Conservation (phyloP, 331 rosid species). For the Erythrophleum ivorense region DNA sequence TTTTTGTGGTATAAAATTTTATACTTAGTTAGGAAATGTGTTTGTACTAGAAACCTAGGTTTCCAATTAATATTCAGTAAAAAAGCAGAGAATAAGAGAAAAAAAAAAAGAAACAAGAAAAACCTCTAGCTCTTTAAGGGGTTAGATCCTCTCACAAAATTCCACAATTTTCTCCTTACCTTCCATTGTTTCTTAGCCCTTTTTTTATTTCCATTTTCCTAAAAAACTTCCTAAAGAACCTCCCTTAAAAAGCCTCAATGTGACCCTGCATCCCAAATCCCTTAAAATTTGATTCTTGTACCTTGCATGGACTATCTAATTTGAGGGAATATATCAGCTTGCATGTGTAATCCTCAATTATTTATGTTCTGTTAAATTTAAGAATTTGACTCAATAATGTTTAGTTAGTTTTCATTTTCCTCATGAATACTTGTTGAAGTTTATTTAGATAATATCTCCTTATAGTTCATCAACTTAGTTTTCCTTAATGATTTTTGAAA, state of each 20-base stretch:
- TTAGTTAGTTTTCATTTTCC: neutral
- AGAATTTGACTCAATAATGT: constrained; percentile 17
- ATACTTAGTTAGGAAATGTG: neutral
- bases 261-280: neutral
- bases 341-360: neutral
- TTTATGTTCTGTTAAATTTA: neutral
- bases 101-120: neutral
- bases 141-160: neutral
- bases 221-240: neutral
- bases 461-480: constrained; percentile 25
- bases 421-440: constrained; percentile 14
- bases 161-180: neutral
- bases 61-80: neutral
- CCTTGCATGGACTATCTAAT: too few relatives aligned
- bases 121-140: neutral
- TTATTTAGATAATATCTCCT: constrained; percentile 26
- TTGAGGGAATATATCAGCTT: neutral
- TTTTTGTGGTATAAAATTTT: constrained; percentile 19
- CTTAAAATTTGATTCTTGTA: neutral
- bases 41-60: neutral
- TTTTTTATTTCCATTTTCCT: neutral
- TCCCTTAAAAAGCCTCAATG: neutral
- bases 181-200: neutral
- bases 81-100: neutral
- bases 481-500: constrained; percentile 4